A percentile compares a stretch with the other conserved stretches of the same genome.
phyloP scores from a whole-genome alignment of 352 stramenopile species.

The Proteromonas lacertae region DNA sequence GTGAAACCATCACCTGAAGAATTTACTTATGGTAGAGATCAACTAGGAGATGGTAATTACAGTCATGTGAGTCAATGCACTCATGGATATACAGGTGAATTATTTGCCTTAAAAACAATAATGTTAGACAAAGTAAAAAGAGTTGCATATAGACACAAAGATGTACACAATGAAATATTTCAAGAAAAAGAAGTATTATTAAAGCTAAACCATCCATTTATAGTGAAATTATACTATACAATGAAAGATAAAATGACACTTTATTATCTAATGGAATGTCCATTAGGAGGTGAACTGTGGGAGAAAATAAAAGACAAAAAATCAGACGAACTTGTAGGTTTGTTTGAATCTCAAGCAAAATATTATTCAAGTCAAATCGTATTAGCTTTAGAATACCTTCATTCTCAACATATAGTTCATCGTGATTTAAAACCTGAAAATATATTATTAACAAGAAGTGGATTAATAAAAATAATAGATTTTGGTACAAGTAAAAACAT shows the following conservation, averaged over 20 bases:
- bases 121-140: slow-evolving; percentile 44
- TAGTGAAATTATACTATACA: slow-evolving; percentile 66
- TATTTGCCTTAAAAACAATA: no score
- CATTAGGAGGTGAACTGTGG: slow-evolving; percentile 57
- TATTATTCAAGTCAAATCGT: slow-evolving; percentile 55
- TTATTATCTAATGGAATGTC: slow-evolving; percentile 76
- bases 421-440: no score
- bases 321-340: slow-evolving; percentile 17
- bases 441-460: background rate
- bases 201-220: slow-evolving; percentile 35
- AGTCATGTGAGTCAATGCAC: no score
- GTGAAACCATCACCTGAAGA: no score
- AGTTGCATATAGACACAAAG: slow-evolving; percentile 55
- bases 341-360: slow-evolving; percentile 26
- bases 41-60: no score
- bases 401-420: background rate
- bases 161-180: slow-evolving; percentile 89
- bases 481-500: slow-evolving; percentile 51
- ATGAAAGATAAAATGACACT: slow-evolving; percentile 73
- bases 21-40: no score
- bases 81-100: no score
- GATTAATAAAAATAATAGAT: slow-evolving; percentile 37
- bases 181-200: slow-evolving; percentile 61
- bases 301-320: slow-evolving; percentile 35
- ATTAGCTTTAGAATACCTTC: background rate